phyloP scores from a whole-genome alignment of 208 protist species.

The Eutreptiella sp. region DNA sequence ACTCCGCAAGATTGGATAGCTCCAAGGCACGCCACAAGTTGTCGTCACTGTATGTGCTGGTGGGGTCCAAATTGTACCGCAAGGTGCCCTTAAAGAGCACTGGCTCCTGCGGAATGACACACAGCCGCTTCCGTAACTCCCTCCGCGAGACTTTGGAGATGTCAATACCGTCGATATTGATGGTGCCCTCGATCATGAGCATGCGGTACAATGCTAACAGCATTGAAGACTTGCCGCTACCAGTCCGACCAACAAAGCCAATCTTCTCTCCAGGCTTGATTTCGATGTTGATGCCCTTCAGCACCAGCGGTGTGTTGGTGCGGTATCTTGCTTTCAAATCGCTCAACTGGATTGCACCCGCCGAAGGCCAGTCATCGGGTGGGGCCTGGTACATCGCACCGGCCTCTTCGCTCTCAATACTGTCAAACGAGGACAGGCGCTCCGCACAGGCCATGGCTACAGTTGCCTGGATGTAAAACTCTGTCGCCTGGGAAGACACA shows the following conservation, averaged over 20 bases:
- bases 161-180: slow-evolving; percentile 16
- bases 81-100: slow-evolving; percentile 63
- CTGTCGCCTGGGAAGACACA: too few species aligned
- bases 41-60: slow-evolving; percentile 40
- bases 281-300: slow-evolving; percentile 24
- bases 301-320: slow-evolving; percentile 21
- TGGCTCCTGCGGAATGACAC: slow-evolving; percentile 66
- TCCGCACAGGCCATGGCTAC: too few species aligned
- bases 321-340: slow-evolving; percentile 26
- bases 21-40: not conserved
- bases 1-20: not conserved
- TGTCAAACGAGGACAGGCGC: too few species aligned
- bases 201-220: not conserved
- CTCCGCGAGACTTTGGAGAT: slow-evolving; percentile 31
- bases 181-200: not conserved
- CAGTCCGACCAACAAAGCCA: slow-evolving; percentile 77
- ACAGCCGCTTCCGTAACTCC: not conserved
- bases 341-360: slow-evolving; percentile 21
- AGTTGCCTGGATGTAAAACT: too few species aligned
- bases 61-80: slow-evolving; percentile 61
- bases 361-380: too few species aligned
- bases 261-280: slow-evolving; percentile 54
- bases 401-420: too few species aligned
- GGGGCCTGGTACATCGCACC: too few species aligned
- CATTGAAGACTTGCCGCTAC: slow-evolving; percentile 59